Conservation (phyloP, 2,329 filamentous ascomycete species). For the Calonectria hongkongensis region DNA sequence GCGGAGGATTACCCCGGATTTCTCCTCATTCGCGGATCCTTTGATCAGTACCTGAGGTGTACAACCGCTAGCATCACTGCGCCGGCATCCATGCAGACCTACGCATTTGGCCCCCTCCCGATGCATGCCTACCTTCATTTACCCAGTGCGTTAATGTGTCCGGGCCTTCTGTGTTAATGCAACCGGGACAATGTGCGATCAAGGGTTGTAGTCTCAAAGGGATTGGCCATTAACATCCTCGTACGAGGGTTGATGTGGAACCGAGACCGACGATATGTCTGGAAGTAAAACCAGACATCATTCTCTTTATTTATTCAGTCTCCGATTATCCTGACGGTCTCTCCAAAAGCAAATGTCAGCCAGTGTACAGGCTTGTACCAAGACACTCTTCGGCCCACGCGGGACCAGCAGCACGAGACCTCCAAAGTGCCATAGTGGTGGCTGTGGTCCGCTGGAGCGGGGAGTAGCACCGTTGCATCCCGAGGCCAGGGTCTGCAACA, state of each 20-base stretch:
- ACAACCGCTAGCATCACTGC: constrained; percentile 24
- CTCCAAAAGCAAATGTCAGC: not conserved
- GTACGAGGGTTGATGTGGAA: not conserved
- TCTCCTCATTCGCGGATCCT: constrained; percentile 40
- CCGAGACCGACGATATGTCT: not conserved
- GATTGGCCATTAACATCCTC: constrained; percentile 9
- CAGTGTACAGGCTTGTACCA: not conserved
- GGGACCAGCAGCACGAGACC: constrained; percentile 37
- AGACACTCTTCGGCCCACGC: constrained; percentile 6
- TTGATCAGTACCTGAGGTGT: constrained; percentile 34
- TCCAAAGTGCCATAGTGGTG: constrained; percentile 39
- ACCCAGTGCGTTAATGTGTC: constrained; percentile 10
- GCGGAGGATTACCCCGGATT: constrained; percentile 43
- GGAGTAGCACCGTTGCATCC: constrained; percentile 30
- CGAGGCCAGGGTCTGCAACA: constrained; percentile 31
- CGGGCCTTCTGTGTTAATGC: constrained; percentile 18
- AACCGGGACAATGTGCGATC: not conserved
- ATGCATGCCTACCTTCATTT: constrained; percentile 13
- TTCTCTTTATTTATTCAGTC: not conserved
- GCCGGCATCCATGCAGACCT: constrained; percentile 25
- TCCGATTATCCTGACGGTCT: not conserved
- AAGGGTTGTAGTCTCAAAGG: constrained; percentile 8
- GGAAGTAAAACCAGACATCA: not conserved
- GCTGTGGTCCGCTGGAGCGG: constrained; percentile 37
- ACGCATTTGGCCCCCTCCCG: constrained; percentile 21